phyloP scores from a whole-genome alignment of 768 basidiomycete species.

The Kondoa subrosea region DNA sequence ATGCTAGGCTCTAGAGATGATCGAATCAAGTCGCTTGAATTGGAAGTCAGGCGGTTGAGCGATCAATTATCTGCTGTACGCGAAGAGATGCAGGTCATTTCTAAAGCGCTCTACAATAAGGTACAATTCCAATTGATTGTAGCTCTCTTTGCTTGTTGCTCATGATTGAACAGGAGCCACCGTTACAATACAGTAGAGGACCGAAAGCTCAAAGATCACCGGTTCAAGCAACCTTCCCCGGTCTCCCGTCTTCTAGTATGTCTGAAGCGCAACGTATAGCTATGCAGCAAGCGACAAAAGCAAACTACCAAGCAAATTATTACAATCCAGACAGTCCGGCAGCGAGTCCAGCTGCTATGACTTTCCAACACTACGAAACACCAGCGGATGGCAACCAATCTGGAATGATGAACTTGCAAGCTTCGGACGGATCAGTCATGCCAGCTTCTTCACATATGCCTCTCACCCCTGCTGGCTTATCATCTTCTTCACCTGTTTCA shows the following conservation, averaged over 20 bases:
- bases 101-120: slow-evolving; percentile 20
- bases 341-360: not conserved
- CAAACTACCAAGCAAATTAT: not conserved
- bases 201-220: slow-evolving; percentile 16
- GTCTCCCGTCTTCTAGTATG: slow-evolving; percentile 17
- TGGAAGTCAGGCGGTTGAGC: slow-evolving; percentile 57
- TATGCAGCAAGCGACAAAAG: not conserved
- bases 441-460: not conserved
- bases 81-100: slow-evolving; percentile 21
- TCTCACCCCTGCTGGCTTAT: not conserved
- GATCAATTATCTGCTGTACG: slow-evolving; percentile 37
- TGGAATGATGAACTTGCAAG: not conserved
- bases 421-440: not conserved
- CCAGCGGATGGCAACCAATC: not conserved
- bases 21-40: slow-evolving; percentile 52
- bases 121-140: not conserved
- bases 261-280: not conserved
- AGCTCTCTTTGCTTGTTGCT: not conserved
- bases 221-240: slow-evolving; percentile 19
- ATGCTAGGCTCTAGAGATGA: slow-evolving; percentile 38
- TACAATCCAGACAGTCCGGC: not conserved
- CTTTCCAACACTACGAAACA: not conserved
- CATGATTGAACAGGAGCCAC: not conserved
- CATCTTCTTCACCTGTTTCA: slow-evolving; percentile 1
- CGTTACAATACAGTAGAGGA: not conserved